Evolutionary conservation across 2,329 filamentous ascomycete species (phyloP), one percentile per base, ranked within the genome.

Genomic region (Trematosphaeria pertusa): DNA sequence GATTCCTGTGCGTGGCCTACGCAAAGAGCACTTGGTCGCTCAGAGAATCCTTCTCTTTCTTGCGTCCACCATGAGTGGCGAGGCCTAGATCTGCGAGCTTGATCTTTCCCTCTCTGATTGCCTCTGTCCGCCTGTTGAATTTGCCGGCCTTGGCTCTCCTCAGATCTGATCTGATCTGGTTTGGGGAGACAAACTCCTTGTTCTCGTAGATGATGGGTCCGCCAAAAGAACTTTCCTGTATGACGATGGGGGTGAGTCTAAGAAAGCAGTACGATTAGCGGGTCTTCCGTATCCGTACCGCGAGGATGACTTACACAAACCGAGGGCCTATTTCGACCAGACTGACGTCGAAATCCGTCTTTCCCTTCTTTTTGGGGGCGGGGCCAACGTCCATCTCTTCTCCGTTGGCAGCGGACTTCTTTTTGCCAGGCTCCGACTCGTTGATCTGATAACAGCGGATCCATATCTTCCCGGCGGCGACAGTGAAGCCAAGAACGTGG

Each of bases 141-240:
- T 85, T 85, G 37, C 84, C 82, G 0, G 92, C 90, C 78, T 90
- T 91, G 59, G 82, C 79, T 73, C 84, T 79, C 60, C 90, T 81
- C 59, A 96, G 73, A 55, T 97, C 94, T 31, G 90, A 81, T 58
- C 94, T 82, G 55, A 97, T 85, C 75, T 97, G 90, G 82, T 99
- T 99, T 8, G 94, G 94, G 59, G 88, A 94, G 43, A 99, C 89
- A 64, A 96, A 99, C 72, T 96, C 88, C 80, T 91, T 94, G 78
- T 97, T 97, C 79, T 97, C 91, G 76, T 96, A 99, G 67, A 99
- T 95, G 56, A 97, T 91, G 3, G 94, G 93, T 0, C 94, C 94
- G 43, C 93, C 93, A 62, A 99, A 97, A 51, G 89, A 92, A 33
- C 91, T 91, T 71, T 99, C 94, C 61, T 96, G 86, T 58, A 97